Conservation (phyloP, 768 basidiomycete genomes). For the Pisolithus orientalis region DNA sequence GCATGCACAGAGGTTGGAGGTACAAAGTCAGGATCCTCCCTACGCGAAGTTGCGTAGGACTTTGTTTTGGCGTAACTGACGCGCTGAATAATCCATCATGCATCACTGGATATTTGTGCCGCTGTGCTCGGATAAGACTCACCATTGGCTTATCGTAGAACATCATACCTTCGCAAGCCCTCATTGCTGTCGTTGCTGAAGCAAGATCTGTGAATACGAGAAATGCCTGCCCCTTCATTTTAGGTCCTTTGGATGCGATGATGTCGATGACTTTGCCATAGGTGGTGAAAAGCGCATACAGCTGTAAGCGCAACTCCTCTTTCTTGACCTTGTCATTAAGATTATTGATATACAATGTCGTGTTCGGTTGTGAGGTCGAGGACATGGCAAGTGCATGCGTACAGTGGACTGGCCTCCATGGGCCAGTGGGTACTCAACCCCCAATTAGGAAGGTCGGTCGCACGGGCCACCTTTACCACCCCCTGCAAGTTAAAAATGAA, state of each 20-base stretch:
- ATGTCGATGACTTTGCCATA: slow-evolving; percentile 94
- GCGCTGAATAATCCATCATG: slow-evolving; percentile 42
- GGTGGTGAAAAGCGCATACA: slow-evolving; percentile 86
- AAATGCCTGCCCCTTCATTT: slow-evolving; percentile 93
- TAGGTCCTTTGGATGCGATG: slow-evolving; percentile 77
- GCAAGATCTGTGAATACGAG: slow-evolving; percentile 92
- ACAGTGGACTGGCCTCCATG: not conserved
- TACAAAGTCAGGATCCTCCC: slow-evolving; percentile 78
- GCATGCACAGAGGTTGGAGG: slow-evolving; percentile 63
- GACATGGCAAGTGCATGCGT: slow-evolving; percentile 24
- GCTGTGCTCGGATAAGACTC: slow-evolving; percentile 26
- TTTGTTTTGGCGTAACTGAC: slow-evolving; percentile 88
- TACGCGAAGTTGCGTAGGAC: slow-evolving; percentile 76
- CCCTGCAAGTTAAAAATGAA: not conserved
- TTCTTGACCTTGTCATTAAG: slow-evolving; percentile 92
- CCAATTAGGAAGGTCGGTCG: slow-evolving; percentile 16
- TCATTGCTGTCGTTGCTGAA: slow-evolving; percentile 86
- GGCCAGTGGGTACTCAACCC: not conserved
- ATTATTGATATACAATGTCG: slow-evolving; percentile 88
- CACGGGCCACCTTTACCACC: slow-evolving; percentile 9
- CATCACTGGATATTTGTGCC: slow-evolving; percentile 6
- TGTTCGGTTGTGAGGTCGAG: slow-evolving; percentile 66
- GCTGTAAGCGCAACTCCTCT: slow-evolving; percentile 75
- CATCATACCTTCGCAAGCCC: slow-evolving; percentile 86
- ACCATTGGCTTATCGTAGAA: slow-evolving; percentile 94